Base-by-base conservation (phyloP, 768 basidiomycete species). In the Boletus rubroflammeus region DNA sequence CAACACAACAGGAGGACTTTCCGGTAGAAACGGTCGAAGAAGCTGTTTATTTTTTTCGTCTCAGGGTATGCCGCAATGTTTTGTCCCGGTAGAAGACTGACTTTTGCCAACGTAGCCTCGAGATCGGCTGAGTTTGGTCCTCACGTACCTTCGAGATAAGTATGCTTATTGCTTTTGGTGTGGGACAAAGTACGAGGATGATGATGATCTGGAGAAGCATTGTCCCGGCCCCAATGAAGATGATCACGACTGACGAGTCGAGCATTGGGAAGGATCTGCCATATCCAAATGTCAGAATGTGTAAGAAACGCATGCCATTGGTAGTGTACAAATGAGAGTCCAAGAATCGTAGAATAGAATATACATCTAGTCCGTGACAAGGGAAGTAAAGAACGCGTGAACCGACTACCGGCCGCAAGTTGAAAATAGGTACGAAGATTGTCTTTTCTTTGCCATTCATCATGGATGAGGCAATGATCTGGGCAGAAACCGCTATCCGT, bases 121-220 rank as follows among this genome's bases (percentile, higher is more conserved):
- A 57, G 84, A 88, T 70, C 80, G 89, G 31, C 76, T 93, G 34
- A 71, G 76, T 36, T 72, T 86, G 43, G 81, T 91, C 17, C 74
- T 93, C 25, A 72, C 80, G 5, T 91, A 94, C 68, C 78, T 94
- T 46, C 86, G 92, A 25, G 76, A 81, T 36, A 78, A 75, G 56
- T 82, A 92, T 67, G 66, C 76, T 6, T 93, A 93, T 66, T 93
- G 92, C 66, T 93, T 92, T 69, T 93, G 90, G 88, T 94, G 92
- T 66, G 92, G 92, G 13, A 80, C 86, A 13, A 79, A 83, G 61
- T 94, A 93, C 64, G 77, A 79, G 6, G 75, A 77, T 58, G 67
- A 72, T 6, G 79, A 80, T 15, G 86, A 89, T 47, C 73, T 94
- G 75, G 72, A 72, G 36, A 68, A 63, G 35, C 75, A 83, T 51